Evolutionary conservation across 2,329 filamentous ascomycete genomes (phyloP).

Genomic region (Myriosclerotinia scirpicola): DNA sequence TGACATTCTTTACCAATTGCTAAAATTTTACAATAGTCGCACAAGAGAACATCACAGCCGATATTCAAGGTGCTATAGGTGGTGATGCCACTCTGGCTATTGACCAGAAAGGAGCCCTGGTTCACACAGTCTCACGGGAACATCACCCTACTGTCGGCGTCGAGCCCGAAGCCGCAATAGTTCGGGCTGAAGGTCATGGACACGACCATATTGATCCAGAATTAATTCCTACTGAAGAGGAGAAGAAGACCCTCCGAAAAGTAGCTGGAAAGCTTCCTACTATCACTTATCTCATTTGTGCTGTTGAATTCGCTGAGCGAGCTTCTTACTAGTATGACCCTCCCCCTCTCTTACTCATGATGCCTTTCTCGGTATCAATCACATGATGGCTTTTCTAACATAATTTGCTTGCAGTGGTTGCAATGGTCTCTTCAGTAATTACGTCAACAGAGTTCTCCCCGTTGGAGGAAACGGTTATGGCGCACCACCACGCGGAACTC

Average conservation of each 20-base stretch:
- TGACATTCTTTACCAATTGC: neutral
- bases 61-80: conserved; percentile 22
- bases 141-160: neutral
- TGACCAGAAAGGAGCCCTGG: conserved; percentile 28
- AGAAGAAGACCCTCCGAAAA: conserved; percentile 59
- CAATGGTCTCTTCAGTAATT: conserved; percentile 47
- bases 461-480: conserved; percentile 43
- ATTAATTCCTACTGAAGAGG: conserved; percentile 53
- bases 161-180: neutral
- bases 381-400: neutral
- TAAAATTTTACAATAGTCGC: conserved; percentile 14
- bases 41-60: conserved; percentile 26
- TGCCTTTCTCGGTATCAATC: conserved; percentile 44
- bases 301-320: conserved; percentile 73
- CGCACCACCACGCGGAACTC: conserved; percentile 42
- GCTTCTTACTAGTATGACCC: conserved; percentile 76
- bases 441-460: conserved; percentile 60
- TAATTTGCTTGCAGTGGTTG: conserved; percentile 8
- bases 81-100: conserved; percentile 27
- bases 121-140: conserved; percentile 25
- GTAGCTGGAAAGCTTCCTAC: conserved; percentile 65
- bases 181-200: neutral
- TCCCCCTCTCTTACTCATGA: conserved; percentile 27
- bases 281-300: conserved; percentile 67
- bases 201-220: conserved; percentile 9